phyloP scores from a whole-genome alignment of 805 yeast species.

The Lachancea quebecensis region DNA sequence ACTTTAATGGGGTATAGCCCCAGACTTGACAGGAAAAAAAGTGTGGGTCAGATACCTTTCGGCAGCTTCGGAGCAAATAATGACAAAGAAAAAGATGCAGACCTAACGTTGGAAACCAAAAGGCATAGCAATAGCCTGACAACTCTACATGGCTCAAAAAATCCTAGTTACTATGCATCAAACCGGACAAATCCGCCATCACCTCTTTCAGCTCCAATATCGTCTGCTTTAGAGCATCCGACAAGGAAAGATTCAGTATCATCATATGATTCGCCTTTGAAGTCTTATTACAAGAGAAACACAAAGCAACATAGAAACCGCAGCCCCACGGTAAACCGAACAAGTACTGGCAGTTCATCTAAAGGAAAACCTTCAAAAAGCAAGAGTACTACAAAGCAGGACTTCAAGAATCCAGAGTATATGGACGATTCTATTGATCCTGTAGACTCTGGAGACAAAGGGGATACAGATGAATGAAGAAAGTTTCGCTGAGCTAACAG shows the following conservation, averaged over 20 bases:
- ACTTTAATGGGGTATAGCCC: constrained; percentile 12
- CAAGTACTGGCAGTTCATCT: background rate
- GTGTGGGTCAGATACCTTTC: constrained; percentile 16
- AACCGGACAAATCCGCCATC: constrained; percentile 6
- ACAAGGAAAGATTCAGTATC: constrained; percentile 6
- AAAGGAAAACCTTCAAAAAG: background rate
- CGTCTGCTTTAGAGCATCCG: background rate
- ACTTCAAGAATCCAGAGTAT: background rate
- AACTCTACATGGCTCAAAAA: constrained; percentile 3
- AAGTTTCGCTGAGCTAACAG: background rate
- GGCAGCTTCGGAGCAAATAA: background rate
- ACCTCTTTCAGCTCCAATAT: constrained; percentile 7
- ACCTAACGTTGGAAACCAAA: constrained; percentile 1
- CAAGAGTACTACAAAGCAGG: constrained; percentile 1
- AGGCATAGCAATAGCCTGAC: constrained; percentile 7
- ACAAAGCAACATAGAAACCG: constrained; percentile 1
- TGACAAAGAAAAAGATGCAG: background rate
- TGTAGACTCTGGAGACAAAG: background rate
- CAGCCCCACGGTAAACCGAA: background rate
- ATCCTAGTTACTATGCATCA: background rate
- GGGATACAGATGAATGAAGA: background rate
- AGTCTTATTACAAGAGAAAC: constrained; percentile 4
- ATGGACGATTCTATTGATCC: constrained; percentile 3
- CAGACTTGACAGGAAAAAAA: constrained; percentile 13
- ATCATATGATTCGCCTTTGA: constrained; percentile 6